Percentiles rank a stretch among this genome's conserved stretches.
phyloP scores from a whole-genome alignment of 257 asterid genomes.

The Salvia splendens region DNA sequence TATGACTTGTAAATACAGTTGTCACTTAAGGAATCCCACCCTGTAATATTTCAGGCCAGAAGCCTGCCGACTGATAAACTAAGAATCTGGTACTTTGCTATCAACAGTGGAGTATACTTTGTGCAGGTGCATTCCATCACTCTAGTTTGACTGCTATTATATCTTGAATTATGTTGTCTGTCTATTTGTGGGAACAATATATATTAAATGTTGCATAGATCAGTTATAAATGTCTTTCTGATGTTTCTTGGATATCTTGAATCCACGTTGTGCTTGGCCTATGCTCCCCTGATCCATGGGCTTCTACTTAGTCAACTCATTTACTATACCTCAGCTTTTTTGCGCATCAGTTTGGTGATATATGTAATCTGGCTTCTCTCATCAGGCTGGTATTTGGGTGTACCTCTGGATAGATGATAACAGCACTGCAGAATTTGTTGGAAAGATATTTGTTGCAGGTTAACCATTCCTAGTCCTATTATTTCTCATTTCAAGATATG shows the following conservation, averaged over 20 bases:
- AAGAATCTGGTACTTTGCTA: slow-evolving; percentile 57
- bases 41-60: slow-evolving; percentile 73
- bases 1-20: slow-evolving; percentile 31
- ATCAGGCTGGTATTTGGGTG: slow-evolving; percentile 76
- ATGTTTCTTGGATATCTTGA: slow-evolving; percentile 16
- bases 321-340: slow-evolving; percentile 4
- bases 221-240: slow-evolving; percentile 23
- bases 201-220: slow-evolving; percentile 11
- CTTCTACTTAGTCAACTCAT: slow-evolving; percentile 13
- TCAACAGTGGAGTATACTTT: slow-evolving; percentile 70
- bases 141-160: slow-evolving; percentile 27
- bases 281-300: slow-evolving; percentile 21
- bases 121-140: slow-evolving; percentile 63
- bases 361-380: slow-evolving; percentile 28
- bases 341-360: slow-evolving; percentile 11
- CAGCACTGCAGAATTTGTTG: slow-evolving; percentile 60
- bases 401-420: slow-evolving; percentile 80
- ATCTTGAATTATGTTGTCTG: slow-evolving; percentile 12
- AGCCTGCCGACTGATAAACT: slow-evolving; percentile 91
- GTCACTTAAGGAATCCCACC: slow-evolving; percentile 24
- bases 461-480: slow-evolving; percentile 29
- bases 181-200: slow-evolving; percentile 6
- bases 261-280: slow-evolving; percentile 2
- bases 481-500: slow-evolving; percentile 20
- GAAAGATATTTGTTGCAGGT: slow-evolving; percentile 93